Evolutionary conservation across 495 filamentous ascomycete genomes (phyloP), one percentile per base, ranked within the genome.

Genomic region (Hypomontagnella submonticulosa): DNA sequence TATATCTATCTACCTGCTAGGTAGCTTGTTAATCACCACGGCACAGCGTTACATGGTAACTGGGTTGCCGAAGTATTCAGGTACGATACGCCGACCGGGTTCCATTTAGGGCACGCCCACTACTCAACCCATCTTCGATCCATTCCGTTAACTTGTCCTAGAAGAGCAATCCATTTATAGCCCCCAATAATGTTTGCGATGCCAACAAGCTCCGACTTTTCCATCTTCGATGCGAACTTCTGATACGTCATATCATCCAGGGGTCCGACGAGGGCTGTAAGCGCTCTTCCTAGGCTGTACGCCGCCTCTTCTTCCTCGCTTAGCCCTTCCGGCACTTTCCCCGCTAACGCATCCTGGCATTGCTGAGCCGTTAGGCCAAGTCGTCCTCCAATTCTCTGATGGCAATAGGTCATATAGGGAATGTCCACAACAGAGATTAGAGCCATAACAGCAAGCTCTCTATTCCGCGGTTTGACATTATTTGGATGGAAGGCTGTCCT

Each of bases 371-470:
- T 55, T 11, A 55, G 9, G 15, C 51, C 51, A 23, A 43, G 12
- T 19, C 16, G 27, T 1, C 11, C 20, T 10, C 18, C 55, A 8
- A 65, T 12, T 11, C 18, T 34, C 9, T 15, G 19, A 37, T 58
- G 61, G n/a, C 38, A 44, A 15, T 49, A 48, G n/a, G 7, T 5
- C 30, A 58, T 38, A 37, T 59, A 65, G 10, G 61, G 61, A 2
- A 34, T 34, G 10, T 59, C 41, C 16, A 65, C 27, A 33, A 42
- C 32, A 11, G 61, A 58, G 4, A 20, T n/a, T 16, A 59, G 32
- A 13, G 34, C 61, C 32, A 65, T 27, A 20, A 57, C 33, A 33
- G 48, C 61, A 12, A 65, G 61, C 27, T 65, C 53, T 11, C 58
- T 19, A 41, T 54, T 51, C n/a, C 53, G 38, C 10, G 54, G 61